Conservation (phyloP, 305 asterid species). For the Monarda citriodora region DNA sequence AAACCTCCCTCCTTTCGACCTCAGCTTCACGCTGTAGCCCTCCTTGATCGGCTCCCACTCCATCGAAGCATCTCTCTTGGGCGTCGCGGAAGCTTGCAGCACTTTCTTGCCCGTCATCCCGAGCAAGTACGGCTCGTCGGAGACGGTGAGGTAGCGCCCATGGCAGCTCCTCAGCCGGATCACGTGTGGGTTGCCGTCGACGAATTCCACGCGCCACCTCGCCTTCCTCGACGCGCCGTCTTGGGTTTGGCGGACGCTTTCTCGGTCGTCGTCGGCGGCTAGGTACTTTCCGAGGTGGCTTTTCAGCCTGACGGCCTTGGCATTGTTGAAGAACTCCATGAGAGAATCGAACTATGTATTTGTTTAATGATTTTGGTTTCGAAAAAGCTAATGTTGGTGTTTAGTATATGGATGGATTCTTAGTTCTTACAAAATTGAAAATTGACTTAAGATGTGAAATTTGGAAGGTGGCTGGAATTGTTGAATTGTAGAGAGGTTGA, state of each 20-base stretch:
- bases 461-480: too few relatives aligned
- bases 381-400: constrained; percentile 16
- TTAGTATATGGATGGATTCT: constrained; percentile 13
- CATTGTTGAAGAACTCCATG: constrained; percentile 79
- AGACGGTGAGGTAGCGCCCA: constrained; percentile 62
- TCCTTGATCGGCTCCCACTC: constrained; percentile 94
- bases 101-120: constrained; percentile 81
- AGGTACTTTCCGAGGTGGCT: constrained; percentile 72
- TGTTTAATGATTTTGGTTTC: background rate
- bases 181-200: constrained; percentile 46
- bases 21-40: constrained; percentile 48
- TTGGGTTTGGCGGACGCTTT: constrained; percentile 62
- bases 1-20: constrained; percentile 58
- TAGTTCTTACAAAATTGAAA: background rate
- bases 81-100: constrained; percentile 31
- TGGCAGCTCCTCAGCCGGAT: constrained; percentile 63
- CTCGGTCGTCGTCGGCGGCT: constrained; percentile 61
- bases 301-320: constrained; percentile 59
- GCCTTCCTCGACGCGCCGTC: constrained; percentile 54
- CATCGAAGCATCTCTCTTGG: constrained; percentile 21
- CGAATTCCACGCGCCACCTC: constrained; percentile 67
- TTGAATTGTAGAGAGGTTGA: too few relatives aligned
- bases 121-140: constrained; percentile 51
- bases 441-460: too few relatives aligned
- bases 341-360: background rate